These are phyloP conservation scores for Diplogelasinospora grovesii DNA, from an alignment of 495 filamentous ascomycete species.

Conservation along the genomic window DNA sequence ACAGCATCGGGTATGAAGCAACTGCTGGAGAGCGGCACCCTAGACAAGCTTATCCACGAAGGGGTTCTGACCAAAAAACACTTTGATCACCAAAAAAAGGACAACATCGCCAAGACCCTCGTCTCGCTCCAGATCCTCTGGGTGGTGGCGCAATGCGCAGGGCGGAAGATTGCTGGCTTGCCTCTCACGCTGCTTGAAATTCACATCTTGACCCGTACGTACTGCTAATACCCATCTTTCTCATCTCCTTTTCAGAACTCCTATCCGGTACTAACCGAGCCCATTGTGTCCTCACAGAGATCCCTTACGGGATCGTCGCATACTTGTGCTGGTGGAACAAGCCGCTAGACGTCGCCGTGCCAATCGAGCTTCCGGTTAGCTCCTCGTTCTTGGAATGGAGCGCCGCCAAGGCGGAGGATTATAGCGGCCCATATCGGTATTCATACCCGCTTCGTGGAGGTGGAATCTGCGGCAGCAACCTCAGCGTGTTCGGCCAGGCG, in stretches of 20 bases:
- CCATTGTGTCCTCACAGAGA: constrained; percentile 2
- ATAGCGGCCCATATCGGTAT: too few species aligned
- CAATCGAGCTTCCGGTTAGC: background rate
- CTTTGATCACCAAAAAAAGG: background rate
- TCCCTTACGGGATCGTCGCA: background rate
- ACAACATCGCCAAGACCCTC: background rate
- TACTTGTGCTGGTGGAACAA: constrained; percentile 4
- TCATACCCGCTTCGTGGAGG: too few species aligned
- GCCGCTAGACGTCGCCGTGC: constrained; percentile 1
- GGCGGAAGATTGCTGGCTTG: background rate
- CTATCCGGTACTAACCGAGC: too few species aligned
- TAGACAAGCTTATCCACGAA: background rate
- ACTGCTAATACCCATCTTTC: too few species aligned
- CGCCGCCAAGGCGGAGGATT: too few species aligned
- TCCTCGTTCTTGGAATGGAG: background rate
- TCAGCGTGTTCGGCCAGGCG: background rate
- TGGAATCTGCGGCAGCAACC: background rate
- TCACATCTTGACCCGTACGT: too few species aligned
- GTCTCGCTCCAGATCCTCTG: constrained; percentile 3
- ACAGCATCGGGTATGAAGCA: background rate
- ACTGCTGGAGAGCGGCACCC: background rate
- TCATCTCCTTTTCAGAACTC: too few species aligned
- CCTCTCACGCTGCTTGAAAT: constrained; percentile 2
- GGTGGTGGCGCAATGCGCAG: constrained; percentile 2
- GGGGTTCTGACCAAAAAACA: background rate